phyloP scores from a whole-genome alignment of 805 yeast genomes.

The Priceomyces haplophilus region DNA sequence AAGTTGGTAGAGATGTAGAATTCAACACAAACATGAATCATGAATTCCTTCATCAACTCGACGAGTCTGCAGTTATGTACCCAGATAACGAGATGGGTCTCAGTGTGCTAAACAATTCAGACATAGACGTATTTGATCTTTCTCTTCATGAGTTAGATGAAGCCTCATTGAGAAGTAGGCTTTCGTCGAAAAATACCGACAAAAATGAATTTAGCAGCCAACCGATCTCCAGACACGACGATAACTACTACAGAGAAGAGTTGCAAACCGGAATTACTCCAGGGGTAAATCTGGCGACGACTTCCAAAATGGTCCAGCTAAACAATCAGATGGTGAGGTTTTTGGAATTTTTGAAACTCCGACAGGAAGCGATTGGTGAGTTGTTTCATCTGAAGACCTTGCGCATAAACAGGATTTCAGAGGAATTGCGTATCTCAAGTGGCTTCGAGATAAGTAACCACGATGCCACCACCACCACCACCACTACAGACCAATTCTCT shows the following conservation, averaged over 20 bases:
- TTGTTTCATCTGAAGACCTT: background rate
- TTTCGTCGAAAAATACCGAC: background rate
- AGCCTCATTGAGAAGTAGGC: constrained; percentile 8
- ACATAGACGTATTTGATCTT: constrained; percentile 16
- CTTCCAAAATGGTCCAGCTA: constrained; percentile 5
- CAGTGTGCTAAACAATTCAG: constrained; percentile 1
- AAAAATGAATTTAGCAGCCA: background rate
- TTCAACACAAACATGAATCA: background rate
- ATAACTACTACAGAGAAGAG: constrained; percentile 6
- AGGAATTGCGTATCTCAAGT: constrained; percentile 4
- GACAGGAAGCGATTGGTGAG: constrained; percentile 9
- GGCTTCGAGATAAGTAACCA: too few relatives aligned
- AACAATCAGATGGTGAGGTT: constrained; percentile 12
- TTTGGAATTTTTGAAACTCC: constrained; percentile 9
- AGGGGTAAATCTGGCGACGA: too few relatives aligned
- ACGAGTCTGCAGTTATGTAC: background rate
- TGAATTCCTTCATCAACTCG: background rate
- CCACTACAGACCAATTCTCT: constrained; percentile 3
- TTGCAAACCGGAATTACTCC: constrained; percentile 4
- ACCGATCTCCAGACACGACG: constrained; percentile 1
- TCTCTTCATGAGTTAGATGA: constrained; percentile 21
- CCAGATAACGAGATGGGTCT: background rate
- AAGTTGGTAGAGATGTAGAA: constrained; percentile 14
- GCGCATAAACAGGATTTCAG: background rate
- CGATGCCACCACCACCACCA: too few relatives aligned